Conservation (phyloP, 192 early-diverging fungal species). For the Entomortierella beljakovae region DNA sequence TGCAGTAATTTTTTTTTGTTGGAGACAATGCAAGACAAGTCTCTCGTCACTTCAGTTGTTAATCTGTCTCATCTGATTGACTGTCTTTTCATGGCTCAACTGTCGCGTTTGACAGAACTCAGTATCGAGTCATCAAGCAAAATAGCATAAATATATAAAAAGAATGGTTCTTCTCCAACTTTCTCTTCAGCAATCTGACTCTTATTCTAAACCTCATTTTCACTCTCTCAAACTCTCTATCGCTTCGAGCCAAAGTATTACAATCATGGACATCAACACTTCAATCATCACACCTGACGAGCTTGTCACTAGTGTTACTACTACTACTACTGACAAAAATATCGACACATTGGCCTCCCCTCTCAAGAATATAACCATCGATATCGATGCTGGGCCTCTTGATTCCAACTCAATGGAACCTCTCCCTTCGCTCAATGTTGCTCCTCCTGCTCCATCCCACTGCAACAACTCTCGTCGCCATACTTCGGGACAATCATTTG, state of each 20-base stretch:
- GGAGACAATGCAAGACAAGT: no score
- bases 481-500: neutral
- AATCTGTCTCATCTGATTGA: no score
- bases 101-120: no score
- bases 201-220: no score
- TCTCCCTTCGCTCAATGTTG: neutral
- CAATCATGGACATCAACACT: neutral
- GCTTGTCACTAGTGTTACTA: neutral
- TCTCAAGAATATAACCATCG: neutral
- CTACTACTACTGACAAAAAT: neutral
- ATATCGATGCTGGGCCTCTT: slow-evolving; percentile 2
- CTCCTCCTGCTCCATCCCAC: slow-evolving; percentile 7
- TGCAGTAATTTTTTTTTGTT: no score
- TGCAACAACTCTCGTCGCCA: slow-evolving; percentile 12
- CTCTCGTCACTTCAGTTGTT: no score
- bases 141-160: no score
- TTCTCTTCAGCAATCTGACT: neutral
- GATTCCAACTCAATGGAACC: neutral
- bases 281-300: slow-evolving; percentile 5
- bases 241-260: neutral
- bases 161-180: no score
- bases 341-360: neutral
- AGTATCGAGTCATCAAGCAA: no score
- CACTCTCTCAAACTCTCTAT: neutral
- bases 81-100: no score